Conservation (phyloP, 495 filamentous ascomycete genomes). For the Penicillium cinerascens region DNA sequence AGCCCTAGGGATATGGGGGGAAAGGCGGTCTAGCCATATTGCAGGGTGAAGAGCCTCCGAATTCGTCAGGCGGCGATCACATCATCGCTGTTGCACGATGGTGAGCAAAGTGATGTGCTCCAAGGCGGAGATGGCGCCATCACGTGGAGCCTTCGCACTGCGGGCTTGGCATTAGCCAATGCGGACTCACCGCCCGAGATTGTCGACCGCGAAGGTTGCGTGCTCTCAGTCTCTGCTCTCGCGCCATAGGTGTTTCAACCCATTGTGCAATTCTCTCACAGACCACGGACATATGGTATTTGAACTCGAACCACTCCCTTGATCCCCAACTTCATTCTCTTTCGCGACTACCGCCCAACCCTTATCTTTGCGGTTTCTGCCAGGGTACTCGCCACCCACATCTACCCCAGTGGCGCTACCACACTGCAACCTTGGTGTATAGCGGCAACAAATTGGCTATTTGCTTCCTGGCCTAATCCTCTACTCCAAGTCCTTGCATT, state of each 20-base stretch:
- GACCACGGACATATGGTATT: background rate
- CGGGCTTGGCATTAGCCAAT: conserved; percentile 12
- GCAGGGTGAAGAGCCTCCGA: background rate
- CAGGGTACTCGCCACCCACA: conserved; percentile 13
- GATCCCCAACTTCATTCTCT: background rate
- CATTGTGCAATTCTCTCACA: conserved; percentile 5
- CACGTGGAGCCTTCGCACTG: conserved; percentile 13
- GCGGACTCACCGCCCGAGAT: conserved; percentile 9
- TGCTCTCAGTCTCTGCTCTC: conserved; percentile 14
- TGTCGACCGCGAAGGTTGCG: conserved; percentile 6
- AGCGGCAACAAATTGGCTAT: background rate
- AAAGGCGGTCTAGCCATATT: background rate
- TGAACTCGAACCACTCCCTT: background rate
- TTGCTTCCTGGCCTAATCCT: background rate
- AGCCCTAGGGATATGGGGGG: background rate
- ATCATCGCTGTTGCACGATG: background rate
- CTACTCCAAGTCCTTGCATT: background rate
- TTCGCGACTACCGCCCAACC: background rate
- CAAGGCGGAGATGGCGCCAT: conserved; percentile 24
- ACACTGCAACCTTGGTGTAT: conserved; percentile 8
- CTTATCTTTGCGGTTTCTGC: conserved; percentile 5
- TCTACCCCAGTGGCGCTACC: background rate
- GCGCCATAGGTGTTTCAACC: background rate
- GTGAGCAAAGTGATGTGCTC: conserved; percentile 12
- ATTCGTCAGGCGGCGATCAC: background rate